Evolutionary conservation across 202 grass and related monocot genomes (phyloP), one percentile per base, ranked within the genome.

Genomic region (Saccharum hybrid): DNA sequence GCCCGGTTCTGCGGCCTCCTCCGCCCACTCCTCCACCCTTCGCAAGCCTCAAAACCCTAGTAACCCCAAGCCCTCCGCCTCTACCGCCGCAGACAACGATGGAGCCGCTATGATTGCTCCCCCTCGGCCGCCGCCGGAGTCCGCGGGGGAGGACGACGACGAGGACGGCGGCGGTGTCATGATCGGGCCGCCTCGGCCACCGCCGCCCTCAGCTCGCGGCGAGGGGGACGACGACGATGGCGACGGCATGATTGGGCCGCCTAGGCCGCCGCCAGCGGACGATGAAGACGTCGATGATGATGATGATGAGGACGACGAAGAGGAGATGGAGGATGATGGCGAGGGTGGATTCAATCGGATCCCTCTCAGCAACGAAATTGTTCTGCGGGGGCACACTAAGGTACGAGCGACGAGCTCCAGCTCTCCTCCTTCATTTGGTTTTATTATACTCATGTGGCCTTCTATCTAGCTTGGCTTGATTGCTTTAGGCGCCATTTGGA

Each of bases 351-450:
- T 88, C 40, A 81, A 79, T 72, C 71, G 82, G 70, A 98, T 98
- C 80, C 95, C 95, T 76, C 85, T 93, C 68, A 98, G 85, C 81
- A 94, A 98, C 69, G 95, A 98, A 77, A 90, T 98, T 70, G 92
- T 98, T 70, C 83, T 98, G 31, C 76, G 83, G 75, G 92, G 95
- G 52, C 95, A 98, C 59, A 94, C 85, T 23, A 98, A 94, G 92
- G 95, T 98, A 88, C 67, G 39, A 19, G 10, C 19, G 42, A 14
- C 8, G 4, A 60, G 31, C 31, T 75, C 75, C 67, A 49, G n/a
- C 52, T 41, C 14, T 45, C 8, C 1, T 65, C 2, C 7, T 83
- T 26, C 40, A 0, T 41, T 74, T 52, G 6, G 7, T 66, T n/a
- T 30, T 38, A 2, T 85, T 65, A 40, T 60, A 34, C 59, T 46